A percentile compares a stretch with the other conserved stretches of the same genome.
phyloP scores from a whole-genome alignment of 1,284 basidiomycete genomes.

The Dichomitus squalens region DNA sequence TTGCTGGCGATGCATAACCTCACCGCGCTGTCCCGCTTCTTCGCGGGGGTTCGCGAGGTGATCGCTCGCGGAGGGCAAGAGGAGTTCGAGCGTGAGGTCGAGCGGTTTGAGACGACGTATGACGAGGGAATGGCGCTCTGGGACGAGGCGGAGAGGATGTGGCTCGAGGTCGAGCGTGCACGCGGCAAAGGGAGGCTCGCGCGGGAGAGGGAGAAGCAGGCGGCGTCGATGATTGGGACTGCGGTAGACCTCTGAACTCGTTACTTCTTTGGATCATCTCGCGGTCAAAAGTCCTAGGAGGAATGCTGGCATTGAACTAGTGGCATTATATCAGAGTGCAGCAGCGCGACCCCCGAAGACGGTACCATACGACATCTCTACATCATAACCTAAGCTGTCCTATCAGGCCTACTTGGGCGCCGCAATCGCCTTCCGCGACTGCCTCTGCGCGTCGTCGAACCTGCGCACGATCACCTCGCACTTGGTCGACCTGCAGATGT shows the following conservation, averaged over 20 bases:
- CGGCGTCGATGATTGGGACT: conserved; percentile 21
- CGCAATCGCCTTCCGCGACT: conserved; percentile 53
- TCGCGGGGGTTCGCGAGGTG: conserved; percentile 53
- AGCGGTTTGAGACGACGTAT: conserved; percentile 52
- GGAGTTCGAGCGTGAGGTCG: conserved; percentile 50
- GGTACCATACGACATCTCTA: neutral
- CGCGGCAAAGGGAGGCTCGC: conserved; percentile 68
- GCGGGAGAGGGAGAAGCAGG: conserved; percentile 46
- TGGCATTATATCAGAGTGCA: neutral
- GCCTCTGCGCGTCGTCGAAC: conserved; percentile 88
- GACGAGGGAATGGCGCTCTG: conserved; percentile 51
- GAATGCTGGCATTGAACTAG: neutral
- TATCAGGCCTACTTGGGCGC: conserved; percentile 41
- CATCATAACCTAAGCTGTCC: neutral
- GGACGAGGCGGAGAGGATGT: conserved; percentile 52
- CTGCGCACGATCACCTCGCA: conserved; percentile 84
- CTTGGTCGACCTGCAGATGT: conserved; percentile 86
- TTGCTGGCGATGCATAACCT: conserved; percentile 77
- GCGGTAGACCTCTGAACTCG: conserved; percentile 19
- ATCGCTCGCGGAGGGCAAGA: conserved; percentile 31
- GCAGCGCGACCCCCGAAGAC: neutral
- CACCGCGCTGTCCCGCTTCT: conserved; percentile 63
- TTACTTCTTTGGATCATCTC: neutral
- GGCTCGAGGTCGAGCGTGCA: conserved; percentile 64
- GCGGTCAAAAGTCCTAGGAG: neutral